Evolutionary conservation across 1,139 yeast genomes (phyloP).

Genomic region (Geotrichum histeridarum): DNA sequence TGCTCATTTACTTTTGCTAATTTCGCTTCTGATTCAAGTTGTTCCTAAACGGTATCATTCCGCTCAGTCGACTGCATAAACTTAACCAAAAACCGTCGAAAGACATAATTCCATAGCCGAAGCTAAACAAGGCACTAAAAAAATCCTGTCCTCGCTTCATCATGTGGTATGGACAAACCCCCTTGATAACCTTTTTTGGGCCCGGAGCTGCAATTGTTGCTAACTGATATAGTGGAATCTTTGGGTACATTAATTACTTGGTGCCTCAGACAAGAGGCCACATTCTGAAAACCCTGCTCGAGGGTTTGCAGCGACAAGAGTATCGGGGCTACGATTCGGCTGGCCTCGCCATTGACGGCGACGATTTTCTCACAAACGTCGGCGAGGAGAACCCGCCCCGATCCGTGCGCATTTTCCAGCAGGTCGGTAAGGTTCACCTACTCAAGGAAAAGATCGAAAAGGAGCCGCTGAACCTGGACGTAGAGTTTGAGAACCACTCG

Average conservation of each 20-base stretch:
- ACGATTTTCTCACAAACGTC: slow-evolving; percentile 39
- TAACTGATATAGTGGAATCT: slow-evolving; percentile 64
- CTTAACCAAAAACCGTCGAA: neutral
- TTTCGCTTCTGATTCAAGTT: too few relatives aligned
- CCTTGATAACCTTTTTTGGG: neutral
- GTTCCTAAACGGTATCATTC: too few relatives aligned
- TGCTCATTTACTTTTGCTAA: too few relatives aligned
- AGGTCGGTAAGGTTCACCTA: slow-evolving; percentile 86
- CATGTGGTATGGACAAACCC: slow-evolving; percentile 2
- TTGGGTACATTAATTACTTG: slow-evolving; percentile 94
- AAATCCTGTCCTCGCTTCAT: neutral
- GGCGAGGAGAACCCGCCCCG: slow-evolving; percentile 13
- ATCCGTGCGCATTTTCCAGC: slow-evolving; percentile 65
- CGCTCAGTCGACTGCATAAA: neutral
- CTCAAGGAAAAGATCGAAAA: slow-evolving; percentile 60
- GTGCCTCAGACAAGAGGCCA: slow-evolving; percentile 91
- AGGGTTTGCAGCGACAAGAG: slow-evolving; percentile 89
- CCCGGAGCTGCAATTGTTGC: too few relatives aligned
- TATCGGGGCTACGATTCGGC: slow-evolving; percentile 98
- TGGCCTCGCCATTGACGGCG: slow-evolving; percentile 94
- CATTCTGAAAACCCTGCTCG: slow-evolving; percentile 79
- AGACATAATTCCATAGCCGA: neutral
- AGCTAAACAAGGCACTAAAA: neutral
- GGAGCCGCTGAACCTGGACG: slow-evolving; percentile 48
- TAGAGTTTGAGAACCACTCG: slow-evolving; percentile 74